Conservation (phyloP, 345 rosid genomes). For the Reutealis trisperma region DNA sequence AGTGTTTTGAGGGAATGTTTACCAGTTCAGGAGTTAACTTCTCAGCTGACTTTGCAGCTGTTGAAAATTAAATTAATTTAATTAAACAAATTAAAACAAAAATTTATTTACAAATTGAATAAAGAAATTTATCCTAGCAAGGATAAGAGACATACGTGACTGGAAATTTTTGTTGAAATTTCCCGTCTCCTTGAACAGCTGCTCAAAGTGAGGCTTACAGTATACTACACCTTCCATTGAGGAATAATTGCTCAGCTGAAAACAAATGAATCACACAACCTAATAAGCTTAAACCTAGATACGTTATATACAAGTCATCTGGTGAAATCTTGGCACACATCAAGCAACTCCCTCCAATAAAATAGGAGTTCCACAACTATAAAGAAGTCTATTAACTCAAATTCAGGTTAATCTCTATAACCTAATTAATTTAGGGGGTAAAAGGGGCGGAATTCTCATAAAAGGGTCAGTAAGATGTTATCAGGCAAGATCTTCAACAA, state of each 20-base stretch:
- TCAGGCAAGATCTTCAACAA: slow-evolving; percentile 2
- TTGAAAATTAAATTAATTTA: slow-evolving; percentile 34
- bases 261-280: slow-evolving; percentile 25
- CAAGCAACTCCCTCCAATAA: neutral
- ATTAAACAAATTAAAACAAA: slow-evolving; percentile 27
- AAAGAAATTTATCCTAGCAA: slow-evolving; percentile 5
- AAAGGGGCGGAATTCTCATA: neutral
- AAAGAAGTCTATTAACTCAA: neutral
- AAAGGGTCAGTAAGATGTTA: neutral
- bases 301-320: neutral
- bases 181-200: slow-evolving; percentile 92
- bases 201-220: slow-evolving; percentile 98
- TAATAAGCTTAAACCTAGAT: slow-evolving; percentile 15
- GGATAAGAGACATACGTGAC: slow-evolving; percentile 61
- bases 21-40: slow-evolving; percentile 89
- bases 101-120: neutral
- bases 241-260: slow-evolving; percentile 86
- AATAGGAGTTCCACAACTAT: neutral
- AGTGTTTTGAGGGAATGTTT: slow-evolving; percentile 30
- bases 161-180: slow-evolving; percentile 91
- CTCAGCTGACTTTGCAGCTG: slow-evolving; percentile 91
- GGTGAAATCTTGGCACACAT: neutral
- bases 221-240: slow-evolving; percentile 98
- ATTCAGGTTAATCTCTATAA: neutral
- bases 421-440: neutral